Conservation (phyloP, 345 rosid genomes). For the Salix arbutifolia region DNA sequence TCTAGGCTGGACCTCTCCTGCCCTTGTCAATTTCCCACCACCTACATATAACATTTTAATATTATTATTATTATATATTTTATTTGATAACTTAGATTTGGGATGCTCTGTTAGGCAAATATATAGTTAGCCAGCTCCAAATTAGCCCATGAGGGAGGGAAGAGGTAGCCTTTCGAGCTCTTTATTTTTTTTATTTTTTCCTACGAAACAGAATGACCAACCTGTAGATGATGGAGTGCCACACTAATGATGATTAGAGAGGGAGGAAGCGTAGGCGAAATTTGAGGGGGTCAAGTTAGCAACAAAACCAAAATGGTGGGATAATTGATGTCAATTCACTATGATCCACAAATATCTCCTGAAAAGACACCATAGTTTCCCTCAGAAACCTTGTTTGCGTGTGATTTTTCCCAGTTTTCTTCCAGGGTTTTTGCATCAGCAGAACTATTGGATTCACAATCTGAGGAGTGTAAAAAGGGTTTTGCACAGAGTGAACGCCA, state of each 20-base stretch:
- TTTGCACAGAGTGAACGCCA: not conserved
- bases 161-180: not conserved
- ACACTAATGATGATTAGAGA: not conserved
- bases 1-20: slow-evolving; percentile 22
- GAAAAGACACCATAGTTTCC: not conserved
- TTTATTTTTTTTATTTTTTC: not conserved
- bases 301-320: not conserved
- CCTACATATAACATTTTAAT: slow-evolving; percentile 5
- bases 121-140: not conserved
- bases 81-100: not conserved
- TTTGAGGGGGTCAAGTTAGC: not conserved
- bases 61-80: not conserved
- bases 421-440: not conserved
- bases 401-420: not conserved
- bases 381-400: not conserved
- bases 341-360: not conserved
- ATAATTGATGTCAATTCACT: not conserved
- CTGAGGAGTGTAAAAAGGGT: not conserved
- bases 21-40: slow-evolving; percentile 5
- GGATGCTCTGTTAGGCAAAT: not conserved
- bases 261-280: not conserved
- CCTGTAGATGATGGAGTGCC: not conserved
- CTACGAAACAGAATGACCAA: not conserved
- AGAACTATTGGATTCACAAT: not conserved
- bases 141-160: too few species aligned